These are phyloP conservation scores for Naumovozyma baii DNA, from an alignment of 805 yeast species.

Conservation along the genomic window DNA sequence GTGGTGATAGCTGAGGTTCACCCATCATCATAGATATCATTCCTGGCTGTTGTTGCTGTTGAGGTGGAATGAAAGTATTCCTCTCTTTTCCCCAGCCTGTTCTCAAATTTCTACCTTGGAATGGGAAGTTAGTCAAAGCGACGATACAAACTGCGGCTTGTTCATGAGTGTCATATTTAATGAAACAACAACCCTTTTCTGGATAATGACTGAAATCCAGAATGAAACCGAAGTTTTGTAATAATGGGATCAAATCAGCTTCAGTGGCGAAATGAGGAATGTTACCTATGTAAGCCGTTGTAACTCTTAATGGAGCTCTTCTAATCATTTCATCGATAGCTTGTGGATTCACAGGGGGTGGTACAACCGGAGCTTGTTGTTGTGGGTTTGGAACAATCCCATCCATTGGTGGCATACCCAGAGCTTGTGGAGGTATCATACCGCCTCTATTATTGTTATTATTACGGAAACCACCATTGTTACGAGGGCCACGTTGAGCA, in stretches of 20 bases:
- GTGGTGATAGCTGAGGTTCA: constrained; percentile 5
- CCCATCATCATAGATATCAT: constrained; percentile 7
- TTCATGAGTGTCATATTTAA: constrained; percentile 77
- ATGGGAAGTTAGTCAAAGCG: constrained; percentile 56
- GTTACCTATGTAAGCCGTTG: constrained; percentile 82
- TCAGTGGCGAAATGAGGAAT: constrained; percentile 69
- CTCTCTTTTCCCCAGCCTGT: constrained; percentile 82
- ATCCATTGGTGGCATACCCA: constrained; percentile 18
- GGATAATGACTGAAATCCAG: constrained; percentile 73
- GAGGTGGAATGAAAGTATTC: constrained; percentile 27
- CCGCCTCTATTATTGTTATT: constrained; percentile 13
- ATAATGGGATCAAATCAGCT: constrained; percentile 58
- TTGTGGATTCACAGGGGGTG: constrained; percentile 38
- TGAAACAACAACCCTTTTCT: constrained; percentile 81
- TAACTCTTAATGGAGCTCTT: constrained; percentile 57
- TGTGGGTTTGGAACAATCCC: constrained; percentile 16
- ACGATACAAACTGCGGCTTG: constrained; percentile 82
- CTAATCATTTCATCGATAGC: constrained; percentile 61
- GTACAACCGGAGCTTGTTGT: constrained; percentile 17
- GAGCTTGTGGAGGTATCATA: constrained; percentile 17
- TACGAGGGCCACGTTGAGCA: constrained; percentile 13
- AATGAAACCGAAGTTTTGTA: constrained; percentile 74
- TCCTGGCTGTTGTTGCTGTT: constrained; percentile 10
- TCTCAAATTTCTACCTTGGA: constrained; percentile 70
- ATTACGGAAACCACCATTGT: constrained; percentile 18